Percentiles rank a stretch among this genome's conserved stretches.
Conservation (phyloP, 805 yeast genomes). For the Nakazawaea holstii region DNA sequence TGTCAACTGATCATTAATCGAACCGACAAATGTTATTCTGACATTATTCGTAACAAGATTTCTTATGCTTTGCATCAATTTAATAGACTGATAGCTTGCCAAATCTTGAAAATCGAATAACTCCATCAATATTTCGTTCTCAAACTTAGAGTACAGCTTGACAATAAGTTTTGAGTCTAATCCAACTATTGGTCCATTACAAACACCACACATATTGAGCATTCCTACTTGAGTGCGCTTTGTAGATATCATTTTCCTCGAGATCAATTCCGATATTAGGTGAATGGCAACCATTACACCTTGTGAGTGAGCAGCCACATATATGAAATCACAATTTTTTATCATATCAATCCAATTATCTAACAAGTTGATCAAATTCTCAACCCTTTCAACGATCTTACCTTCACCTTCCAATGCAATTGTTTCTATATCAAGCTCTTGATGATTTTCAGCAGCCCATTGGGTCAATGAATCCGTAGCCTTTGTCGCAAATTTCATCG, state of each 20-base stretch:
- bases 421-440: conserved; percentile 56
- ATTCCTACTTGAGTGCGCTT: conserved; percentile 54
- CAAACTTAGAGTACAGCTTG: conserved; percentile 80
- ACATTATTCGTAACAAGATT: conserved; percentile 67
- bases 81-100: conserved; percentile 63
- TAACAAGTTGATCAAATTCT: conserved; percentile 62
- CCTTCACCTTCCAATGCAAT: conserved; percentile 94
- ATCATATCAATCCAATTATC: conserved; percentile 61
- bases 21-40: conserved; percentile 76
- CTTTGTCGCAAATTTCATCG: conserved; percentile 72
- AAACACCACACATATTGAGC: conserved; percentile 88
- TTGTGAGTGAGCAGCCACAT: conserved; percentile 87
- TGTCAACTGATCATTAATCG: conserved; percentile 84
- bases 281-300: conserved; percentile 89
- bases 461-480: conserved; percentile 68
- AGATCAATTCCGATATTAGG: conserved; percentile 35
- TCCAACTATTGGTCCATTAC: conserved; percentile 87
- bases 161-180: conserved; percentile 77
- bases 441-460: conserved; percentile 45
- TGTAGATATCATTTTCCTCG: not conserved
- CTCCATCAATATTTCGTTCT: conserved; percentile 80
- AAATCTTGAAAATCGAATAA: conserved; percentile 82
- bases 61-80: conserved; percentile 60
- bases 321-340: conserved; percentile 63
- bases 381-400: conserved; percentile 75